A percentile compares a stretch with the other conserved stretches of the same genome.
phyloP scores from a whole-genome alignment of 805 yeast genomes.

The Starmerella bombi region DNA sequence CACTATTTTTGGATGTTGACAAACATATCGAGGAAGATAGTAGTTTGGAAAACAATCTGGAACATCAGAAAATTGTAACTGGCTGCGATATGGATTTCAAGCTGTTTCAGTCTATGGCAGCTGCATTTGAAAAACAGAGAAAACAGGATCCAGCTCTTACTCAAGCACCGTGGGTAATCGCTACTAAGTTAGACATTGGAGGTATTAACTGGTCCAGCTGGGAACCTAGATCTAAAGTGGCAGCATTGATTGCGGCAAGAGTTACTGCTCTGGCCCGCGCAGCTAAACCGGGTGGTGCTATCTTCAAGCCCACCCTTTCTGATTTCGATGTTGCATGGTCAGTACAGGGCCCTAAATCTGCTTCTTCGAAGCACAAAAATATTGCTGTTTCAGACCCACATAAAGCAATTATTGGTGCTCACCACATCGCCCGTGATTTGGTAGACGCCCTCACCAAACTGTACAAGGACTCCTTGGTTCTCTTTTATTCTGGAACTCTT shows the following conservation, averaged over 20 bases:
- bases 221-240: conserved; percentile 31
- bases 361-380: conserved; percentile 32
- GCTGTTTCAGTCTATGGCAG: conserved; percentile 47
- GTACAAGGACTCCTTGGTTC: conserved; percentile 53
- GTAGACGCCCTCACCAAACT: conserved; percentile 47
- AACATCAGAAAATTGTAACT: conserved; percentile 19
- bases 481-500: conserved; percentile 48
- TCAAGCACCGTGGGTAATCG: conserved; percentile 69
- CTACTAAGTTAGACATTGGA: conserved; percentile 69
- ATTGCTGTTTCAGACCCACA: conserved; percentile 31
- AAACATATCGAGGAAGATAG: conserved; percentile 20
- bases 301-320: conserved; percentile 68
- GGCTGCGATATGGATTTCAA: conserved; percentile 39
- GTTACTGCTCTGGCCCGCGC: conserved; percentile 67
- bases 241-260: conserved; percentile 71
- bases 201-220: conserved; percentile 72
- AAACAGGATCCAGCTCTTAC: conserved; percentile 70
- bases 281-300: conserved; percentile 30
- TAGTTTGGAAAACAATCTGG: conserved; percentile 2
- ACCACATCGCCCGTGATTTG: conserved; percentile 50
- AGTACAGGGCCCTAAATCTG: conserved; percentile 36
- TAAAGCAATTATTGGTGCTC: conserved; percentile 31
- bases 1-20: conserved; percentile 59
- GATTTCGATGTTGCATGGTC: conserved; percentile 75
- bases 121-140: conserved; percentile 55